Evolutionary conservation across 169 alveolate species (phyloP), one percentile per base, ranked within the genome.

Genomic region (Plasmodium chabaudi): DNA sequence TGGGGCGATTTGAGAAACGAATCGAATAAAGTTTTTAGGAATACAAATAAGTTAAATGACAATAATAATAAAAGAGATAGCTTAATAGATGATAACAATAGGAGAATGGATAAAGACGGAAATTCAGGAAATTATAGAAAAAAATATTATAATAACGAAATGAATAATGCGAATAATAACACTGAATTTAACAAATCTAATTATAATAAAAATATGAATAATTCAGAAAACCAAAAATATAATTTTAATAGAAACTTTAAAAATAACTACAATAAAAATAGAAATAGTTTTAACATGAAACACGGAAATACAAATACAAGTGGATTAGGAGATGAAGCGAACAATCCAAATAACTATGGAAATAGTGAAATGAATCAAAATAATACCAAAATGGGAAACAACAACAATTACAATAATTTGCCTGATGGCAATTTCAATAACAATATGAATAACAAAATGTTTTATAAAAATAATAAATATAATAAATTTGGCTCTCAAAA

Each of bases 181-280:
- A 5, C 71, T 25, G 70, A 72, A 55, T 15, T 57, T 56, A 56
- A 49, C 53, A 72, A 72, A 72, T 34, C 25, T 72, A 27, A 56
- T 72, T 72, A 72, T 46, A 75, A 9, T 75, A 75, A 75, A 60
- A 75, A 21, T 75, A 39, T 61, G 88, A 75, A 55, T 57, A 64
- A 44, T 57, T 47, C 88, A 68, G 77, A 77, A 21, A 77, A 49
- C 47, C 27, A 15, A 64, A 77, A 64, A 46, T 63, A 19, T 61
- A 68, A 23, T 39, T 64, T 21, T 77, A 44, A n/a, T 21, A 64
- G 88, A 49, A 46, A 61, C n/a, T 47, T 63, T 68, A 77, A 64
- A 46, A 47, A 64, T 46, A 64, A 57, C 23, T 15, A 63, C 39
- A 77, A 23, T 64, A 77, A 57, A 47, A 47, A 19, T 15, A 77